These are phyloP conservation scores for Fusarium drepaniforme DNA, from an alignment of 2,329 filamentous ascomycete species.

Conservation along the genomic window DNA sequence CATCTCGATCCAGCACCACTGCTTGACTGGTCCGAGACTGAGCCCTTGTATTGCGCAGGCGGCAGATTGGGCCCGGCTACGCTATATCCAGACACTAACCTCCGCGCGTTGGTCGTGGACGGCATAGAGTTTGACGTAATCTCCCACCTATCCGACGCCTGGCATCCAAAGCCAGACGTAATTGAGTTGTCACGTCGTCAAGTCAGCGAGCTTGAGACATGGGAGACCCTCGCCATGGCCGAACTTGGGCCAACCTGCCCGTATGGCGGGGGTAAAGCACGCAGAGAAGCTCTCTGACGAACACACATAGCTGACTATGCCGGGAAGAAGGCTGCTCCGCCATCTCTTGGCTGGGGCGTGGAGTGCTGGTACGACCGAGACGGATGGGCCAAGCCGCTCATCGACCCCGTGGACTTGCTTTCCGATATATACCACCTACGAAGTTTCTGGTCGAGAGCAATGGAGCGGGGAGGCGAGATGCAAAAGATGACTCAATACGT, in stretches of 20 bases:
- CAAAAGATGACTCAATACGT: not conserved
- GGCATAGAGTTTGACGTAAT: not conserved
- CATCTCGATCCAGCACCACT: not conserved
- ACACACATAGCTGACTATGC: not conserved
- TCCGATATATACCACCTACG: not conserved
- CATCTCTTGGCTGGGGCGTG: not conserved
- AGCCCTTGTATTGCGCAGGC: not conserved
- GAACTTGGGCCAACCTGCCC: not conserved
- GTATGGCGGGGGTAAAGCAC: not conserved
- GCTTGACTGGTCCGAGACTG: not conserved
- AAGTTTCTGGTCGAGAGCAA: not conserved
- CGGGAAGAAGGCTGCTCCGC: not conserved
- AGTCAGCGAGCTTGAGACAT: not conserved
- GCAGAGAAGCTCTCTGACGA: not conserved
- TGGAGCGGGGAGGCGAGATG: not conserved
- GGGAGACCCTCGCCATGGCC: not conserved
- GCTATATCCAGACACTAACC: not conserved
- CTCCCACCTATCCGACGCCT: not conserved
- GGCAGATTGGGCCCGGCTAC: not conserved
- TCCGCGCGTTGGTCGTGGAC: not conserved
- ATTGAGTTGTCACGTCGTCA: not conserved
- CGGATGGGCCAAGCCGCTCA: not conserved
- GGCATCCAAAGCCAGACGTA: not conserved
- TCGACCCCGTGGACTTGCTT: not conserved
- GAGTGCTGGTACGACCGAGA: not conserved